A percentile compares a stretch with the other conserved stretches of the same genome.
These are phyloP conservation scores for Boletus insuetus DNA, from an alignment of 768 basidiomycete genomes.

Conservation along the genomic window DNA sequence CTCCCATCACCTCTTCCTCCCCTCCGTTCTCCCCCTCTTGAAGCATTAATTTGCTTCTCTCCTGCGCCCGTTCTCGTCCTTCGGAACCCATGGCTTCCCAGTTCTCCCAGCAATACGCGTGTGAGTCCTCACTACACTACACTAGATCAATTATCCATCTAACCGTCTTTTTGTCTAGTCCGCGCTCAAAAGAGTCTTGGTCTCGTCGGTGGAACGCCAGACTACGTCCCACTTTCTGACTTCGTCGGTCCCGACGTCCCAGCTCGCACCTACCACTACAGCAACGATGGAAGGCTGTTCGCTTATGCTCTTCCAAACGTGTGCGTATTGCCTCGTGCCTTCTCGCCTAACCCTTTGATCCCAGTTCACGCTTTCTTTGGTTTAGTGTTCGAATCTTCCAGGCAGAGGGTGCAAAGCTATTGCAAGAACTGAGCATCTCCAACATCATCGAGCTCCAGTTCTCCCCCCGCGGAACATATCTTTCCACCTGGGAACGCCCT, in stretches of 20 bases:
- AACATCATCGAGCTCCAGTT: conserved; percentile 84
- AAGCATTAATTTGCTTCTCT: conserved; percentile 85
- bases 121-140: conserved; percentile 44
- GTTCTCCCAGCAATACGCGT: conserved; percentile 80
- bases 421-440: conserved; percentile 71
- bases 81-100: conserved; percentile 61
- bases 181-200: conserved; percentile 94
- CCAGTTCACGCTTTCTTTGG: conserved; percentile 10
- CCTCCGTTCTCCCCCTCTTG: conserved; percentile 26
- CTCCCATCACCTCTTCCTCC: conserved; percentile 24
- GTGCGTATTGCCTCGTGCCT: conserved; percentile 45
- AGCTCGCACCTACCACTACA: conserved; percentile 77
- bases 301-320: conserved; percentile 76
- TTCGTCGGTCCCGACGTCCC: conserved; percentile 68
- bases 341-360: conserved; percentile 6
- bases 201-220: conserved; percentile 78
- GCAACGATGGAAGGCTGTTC: conserved; percentile 81
- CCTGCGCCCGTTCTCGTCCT: conserved; percentile 34
- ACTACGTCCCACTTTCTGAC: conserved; percentile 61
- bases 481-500: conserved; percentile 95
- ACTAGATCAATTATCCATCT: conserved; percentile 15
- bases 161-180: conserved; percentile 44
- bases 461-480: conserved; percentile 89
- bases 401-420: conserved; percentile 67
- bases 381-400: conserved; percentile 73